These are phyloP conservation scores for Dactylonectria macrodidyma DNA, from an alignment of 2,329 filamentous ascomycete species.

Conservation along the genomic window DNA sequence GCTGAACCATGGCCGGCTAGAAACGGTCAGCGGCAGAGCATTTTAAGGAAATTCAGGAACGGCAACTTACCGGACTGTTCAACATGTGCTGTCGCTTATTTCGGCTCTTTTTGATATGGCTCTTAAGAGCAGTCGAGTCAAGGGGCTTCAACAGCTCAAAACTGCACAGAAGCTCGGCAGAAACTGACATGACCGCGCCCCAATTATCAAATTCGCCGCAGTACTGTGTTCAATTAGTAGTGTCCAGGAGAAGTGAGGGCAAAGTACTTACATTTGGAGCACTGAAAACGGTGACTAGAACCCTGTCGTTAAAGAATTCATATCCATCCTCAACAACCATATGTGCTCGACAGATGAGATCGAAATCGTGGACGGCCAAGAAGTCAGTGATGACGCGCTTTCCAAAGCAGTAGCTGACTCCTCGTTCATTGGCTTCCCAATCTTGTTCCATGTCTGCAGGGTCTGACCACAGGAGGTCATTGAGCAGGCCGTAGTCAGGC, in stretches of 20 bases:
- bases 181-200: constrained; percentile 99
- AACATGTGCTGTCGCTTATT: constrained; percentile 96
- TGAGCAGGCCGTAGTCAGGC: constrained; percentile 94
- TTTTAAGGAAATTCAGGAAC: neutral
- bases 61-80: constrained; percentile 88
- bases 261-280: constrained; percentile 87
- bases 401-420: constrained; percentile 98
- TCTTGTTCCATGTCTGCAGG: constrained; percentile 98
- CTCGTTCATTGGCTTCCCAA: constrained; percentile 97
- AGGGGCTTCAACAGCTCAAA: constrained; percentile 97
- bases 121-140: constrained; percentile 96
- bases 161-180: constrained; percentile 91
- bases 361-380: constrained; percentile 93
- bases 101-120: constrained; percentile 97
- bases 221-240: constrained; percentile 73
- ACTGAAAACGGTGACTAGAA: constrained; percentile 96
- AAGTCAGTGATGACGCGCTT: constrained; percentile 99
- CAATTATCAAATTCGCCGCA: constrained; percentile 99
- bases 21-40: constrained; percentile 26
- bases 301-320: constrained; percentile 97
- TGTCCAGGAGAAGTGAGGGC: neutral
- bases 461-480: constrained; percentile 97
- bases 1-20: constrained; percentile 69
- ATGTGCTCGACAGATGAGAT: constrained; percentile 95
- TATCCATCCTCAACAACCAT: constrained; percentile 99